Evolutionary conservation across 371 early-diverging fungal genomes (phyloP).

Genomic region (Rhizopus microsporus): DNA sequence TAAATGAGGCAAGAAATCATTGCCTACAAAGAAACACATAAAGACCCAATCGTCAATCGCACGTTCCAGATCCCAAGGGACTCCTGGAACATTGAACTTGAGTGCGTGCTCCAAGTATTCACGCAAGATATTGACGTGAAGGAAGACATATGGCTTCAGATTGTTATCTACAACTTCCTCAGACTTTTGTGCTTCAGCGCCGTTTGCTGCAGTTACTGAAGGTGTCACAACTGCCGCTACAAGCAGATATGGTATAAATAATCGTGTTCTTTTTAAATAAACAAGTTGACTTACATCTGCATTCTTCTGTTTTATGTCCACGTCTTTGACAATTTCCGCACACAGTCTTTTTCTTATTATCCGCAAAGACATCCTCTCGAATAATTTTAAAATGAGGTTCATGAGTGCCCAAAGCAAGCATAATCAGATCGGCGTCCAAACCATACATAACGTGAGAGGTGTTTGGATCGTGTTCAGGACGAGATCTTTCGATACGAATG

Average conservation of each 20-base stretch:
- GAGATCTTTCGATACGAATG: conserved; percentile 85
- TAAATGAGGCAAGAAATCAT: conserved; percentile 99
- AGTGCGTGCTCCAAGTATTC: conserved; percentile 93
- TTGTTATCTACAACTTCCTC: conserved; percentile 61
- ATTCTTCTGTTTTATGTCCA: conserved; percentile 82
- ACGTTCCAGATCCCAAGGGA: conserved; percentile 84
- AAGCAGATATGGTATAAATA: not conserved
- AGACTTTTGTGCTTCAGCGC: conserved; percentile 11
- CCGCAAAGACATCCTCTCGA: conserved; percentile 94
- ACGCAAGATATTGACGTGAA: conserved; percentile 86
- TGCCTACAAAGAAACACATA: conserved; percentile 99
- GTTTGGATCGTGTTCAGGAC: conserved; percentile 83
- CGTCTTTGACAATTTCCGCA: conserved; percentile 85
- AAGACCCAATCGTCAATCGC: conserved; percentile 99
- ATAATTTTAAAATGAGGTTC: conserved; percentile 97
- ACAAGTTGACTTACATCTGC: conserved; percentile 63
- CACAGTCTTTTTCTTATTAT: conserved; percentile 55
- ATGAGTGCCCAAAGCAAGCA: conserved; percentile 98
- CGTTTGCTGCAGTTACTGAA: conserved; percentile 7
- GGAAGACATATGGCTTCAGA: conserved; percentile 86
- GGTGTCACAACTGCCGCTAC: too few relatives aligned
- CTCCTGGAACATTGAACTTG: conserved; percentile 61
- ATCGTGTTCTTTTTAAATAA: not conserved
- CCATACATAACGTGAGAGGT: conserved; percentile 97
- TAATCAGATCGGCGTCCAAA: conserved; percentile 99